Percentiles rank a stretch among this genome's conserved stretches.
phyloP scores from a whole-genome alignment of 139 green algal genomes.

The Microglena sp. region DNA sequence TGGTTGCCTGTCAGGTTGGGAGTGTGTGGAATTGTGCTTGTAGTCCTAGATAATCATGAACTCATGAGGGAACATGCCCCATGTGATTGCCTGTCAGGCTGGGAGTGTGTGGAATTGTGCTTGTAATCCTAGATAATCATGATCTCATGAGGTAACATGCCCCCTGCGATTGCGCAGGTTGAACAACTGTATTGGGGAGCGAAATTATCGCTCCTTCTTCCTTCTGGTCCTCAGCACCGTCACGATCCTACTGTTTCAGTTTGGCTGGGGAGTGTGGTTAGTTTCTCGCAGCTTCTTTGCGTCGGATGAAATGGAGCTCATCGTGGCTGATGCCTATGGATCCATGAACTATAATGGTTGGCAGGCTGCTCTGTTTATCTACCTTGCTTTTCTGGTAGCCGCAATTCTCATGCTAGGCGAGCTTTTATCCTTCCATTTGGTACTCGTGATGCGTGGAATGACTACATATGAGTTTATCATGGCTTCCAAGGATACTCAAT shows the following conservation, averaged over 20 bases:
- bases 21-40: too few relatives aligned
- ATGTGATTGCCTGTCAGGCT: too few relatives aligned
- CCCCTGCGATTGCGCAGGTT: too few relatives aligned
- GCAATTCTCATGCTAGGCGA: slow-evolving; percentile 35
- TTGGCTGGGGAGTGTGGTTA: slow-evolving; percentile 27
- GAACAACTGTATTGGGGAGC: slow-evolving; percentile 61
- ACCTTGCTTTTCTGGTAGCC: slow-evolving; percentile 15
- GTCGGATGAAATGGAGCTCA: neutral
- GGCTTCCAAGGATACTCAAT: neutral
- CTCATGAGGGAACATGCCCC: too few relatives aligned
- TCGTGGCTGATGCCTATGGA: slow-evolving; percentile 3
- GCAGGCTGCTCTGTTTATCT: slow-evolving; percentile 15
- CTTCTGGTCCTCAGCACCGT: slow-evolving; percentile 28
- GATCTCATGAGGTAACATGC: too few relatives aligned
- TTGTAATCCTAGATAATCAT: too few relatives aligned
- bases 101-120: too few relatives aligned
- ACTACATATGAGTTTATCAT: slow-evolving; percentile 72
- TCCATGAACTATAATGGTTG: slow-evolving; percentile 3
- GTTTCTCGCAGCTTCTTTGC: slow-evolving; percentile 28
- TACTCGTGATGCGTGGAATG: slow-evolving; percentile 39
- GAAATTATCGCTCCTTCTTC: slow-evolving; percentile 62
- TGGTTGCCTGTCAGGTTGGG: too few relatives aligned
- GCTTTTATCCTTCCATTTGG: slow-evolving; percentile 53
- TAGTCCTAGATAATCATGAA: too few relatives aligned
- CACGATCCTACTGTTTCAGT: slow-evolving; percentile 23